Percentiles rank a stretch among this genome's conserved stretches.
phyloP scores from a whole-genome alignment of 129 eudicot genomes.

The Kitagawia praeruptora region DNA sequence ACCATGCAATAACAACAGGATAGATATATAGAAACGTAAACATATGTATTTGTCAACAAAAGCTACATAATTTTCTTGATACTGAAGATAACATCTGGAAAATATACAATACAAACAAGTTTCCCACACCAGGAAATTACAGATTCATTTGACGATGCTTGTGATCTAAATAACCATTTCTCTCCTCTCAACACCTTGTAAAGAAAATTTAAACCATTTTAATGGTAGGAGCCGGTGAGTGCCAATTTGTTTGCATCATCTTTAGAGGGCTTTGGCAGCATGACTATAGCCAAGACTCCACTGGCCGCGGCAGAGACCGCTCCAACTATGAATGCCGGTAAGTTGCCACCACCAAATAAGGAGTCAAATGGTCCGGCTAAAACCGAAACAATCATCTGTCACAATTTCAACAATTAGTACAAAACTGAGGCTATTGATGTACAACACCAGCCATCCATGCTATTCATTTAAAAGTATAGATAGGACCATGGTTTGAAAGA shows the following conservation, averaged over 20 bases:
- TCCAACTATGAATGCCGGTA: conserved; percentile 70
- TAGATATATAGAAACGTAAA: too few species aligned
- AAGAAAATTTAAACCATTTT: background rate
- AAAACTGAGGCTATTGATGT: too few species aligned
- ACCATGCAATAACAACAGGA: too few species aligned
- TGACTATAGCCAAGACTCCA: conserved; percentile 37
- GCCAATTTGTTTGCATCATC: conserved; percentile 7
- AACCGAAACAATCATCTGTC: conserved; percentile 60
- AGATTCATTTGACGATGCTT: background rate
- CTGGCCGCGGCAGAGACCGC: conserved; percentile 48
- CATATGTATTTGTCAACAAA: too few species aligned
- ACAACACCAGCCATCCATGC: background rate
- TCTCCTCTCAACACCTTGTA: background rate
- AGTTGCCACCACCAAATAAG: conserved; percentile 68
- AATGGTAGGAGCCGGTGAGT: background rate
- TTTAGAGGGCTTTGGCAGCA: conserved; percentile 47
- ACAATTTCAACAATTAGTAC: background rate
- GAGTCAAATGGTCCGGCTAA: conserved; percentile 68
- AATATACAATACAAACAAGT: background rate
- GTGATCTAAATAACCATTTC: background rate
- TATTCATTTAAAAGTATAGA: too few species aligned
- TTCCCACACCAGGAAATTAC: background rate
- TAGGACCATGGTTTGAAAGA: too few species aligned
- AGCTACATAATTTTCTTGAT: too few species aligned
- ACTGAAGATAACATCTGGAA: background rate